These are phyloP conservation scores for Colletotrichum liriopes DNA, from an alignment of 2,329 filamentous ascomycete genomes.

Conservation along the genomic window DNA sequence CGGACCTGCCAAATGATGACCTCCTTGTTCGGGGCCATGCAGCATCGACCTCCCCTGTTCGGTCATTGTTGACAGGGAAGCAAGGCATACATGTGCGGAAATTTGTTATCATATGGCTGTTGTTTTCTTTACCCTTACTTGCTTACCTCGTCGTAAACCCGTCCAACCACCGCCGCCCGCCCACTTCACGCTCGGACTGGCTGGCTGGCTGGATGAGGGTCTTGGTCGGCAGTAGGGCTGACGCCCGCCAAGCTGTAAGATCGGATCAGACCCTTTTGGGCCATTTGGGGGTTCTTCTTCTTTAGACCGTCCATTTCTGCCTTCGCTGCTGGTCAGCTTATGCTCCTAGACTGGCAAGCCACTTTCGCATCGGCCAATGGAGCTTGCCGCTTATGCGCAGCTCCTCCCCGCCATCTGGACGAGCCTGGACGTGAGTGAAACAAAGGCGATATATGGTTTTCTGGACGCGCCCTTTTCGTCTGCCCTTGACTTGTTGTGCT, in stretches of 20 bases:
- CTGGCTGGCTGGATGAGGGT: neutral
- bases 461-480: neutral
- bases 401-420: neutral
- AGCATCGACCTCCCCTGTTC: neutral
- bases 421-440: neutral
- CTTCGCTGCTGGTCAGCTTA: slow-evolving; percentile 12
- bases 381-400: neutral
- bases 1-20: neutral
- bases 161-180: neutral
- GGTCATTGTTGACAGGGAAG: neutral
- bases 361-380: slow-evolving; percentile 5
- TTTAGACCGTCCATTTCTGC: no score
- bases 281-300: neutral
- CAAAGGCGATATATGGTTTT: slow-evolving; percentile 13
- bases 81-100: neutral
- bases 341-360: neutral
- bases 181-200: neutral
- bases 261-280: neutral
- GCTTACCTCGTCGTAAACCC: slow-evolving; percentile 1
- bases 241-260: neutral
- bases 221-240: slow-evolving; percentile 11
- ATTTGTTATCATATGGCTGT: neutral
- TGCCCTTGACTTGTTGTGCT: no score
- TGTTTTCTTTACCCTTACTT: neutral
- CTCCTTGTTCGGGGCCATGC: neutral